phyloP scores from a whole-genome alignment of 768 basidiomycete genomes.

The Cyathus striatus region DNA sequence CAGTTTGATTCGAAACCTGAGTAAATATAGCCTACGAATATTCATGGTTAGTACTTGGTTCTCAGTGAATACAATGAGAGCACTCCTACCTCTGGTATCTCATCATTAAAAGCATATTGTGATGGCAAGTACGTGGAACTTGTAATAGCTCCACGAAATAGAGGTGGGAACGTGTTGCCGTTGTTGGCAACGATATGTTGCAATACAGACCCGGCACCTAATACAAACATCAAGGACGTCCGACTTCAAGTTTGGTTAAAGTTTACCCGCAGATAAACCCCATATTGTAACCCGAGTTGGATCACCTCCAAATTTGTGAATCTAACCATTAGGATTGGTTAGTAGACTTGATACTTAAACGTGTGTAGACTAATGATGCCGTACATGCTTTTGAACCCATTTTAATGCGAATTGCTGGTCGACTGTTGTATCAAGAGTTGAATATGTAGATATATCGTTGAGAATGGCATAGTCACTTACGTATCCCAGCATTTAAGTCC shows the following conservation, averaged over 20 bases:
- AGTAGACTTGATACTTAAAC: background rate
- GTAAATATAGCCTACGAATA: background rate
- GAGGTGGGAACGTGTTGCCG: slow-evolving; percentile 36
- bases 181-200: slow-evolving; percentile 42
- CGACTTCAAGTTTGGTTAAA: background rate
- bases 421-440: slow-evolving; percentile 17
- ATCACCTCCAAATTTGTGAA: slow-evolving; percentile 35
- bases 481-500: slow-evolving; percentile 29
- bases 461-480: background rate
- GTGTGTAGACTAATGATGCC: background rate
- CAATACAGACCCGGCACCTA: slow-evolving; percentile 41
- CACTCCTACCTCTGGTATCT: slow-evolving; percentile 34
- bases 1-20: background rate
- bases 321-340: slow-evolving; percentile 20
- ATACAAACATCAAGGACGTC: background rate
- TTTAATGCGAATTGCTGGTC: slow-evolving; percentile 37
- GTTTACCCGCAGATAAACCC: slow-evolving; percentile 34
- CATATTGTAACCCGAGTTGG: slow-evolving; percentile 33
- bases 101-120: slow-evolving; percentile 38
- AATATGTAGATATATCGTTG: background rate
- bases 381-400: slow-evolving; percentile 37
- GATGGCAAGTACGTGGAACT: slow-evolving; percentile 40
- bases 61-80: background rate
- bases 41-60: background rate
- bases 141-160: slow-evolving; percentile 38